These are phyloP conservation scores for Spiraea crenata DNA, from an alignment of 331 rosid genomes.

Conservation along the genomic window DNA sequence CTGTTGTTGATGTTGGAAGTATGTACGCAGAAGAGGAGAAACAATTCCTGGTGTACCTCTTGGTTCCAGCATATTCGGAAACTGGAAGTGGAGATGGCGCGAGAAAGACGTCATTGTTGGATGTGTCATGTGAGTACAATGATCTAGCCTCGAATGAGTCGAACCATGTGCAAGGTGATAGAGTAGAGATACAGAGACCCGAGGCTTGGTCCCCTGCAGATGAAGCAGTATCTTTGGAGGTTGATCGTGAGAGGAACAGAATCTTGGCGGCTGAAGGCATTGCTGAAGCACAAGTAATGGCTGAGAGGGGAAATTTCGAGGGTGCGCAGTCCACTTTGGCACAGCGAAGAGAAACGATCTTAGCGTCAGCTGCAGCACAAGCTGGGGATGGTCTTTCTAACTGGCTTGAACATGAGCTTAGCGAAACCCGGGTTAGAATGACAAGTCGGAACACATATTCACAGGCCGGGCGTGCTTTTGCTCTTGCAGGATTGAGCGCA, in stretches of 20 bases:
- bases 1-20: not conserved
- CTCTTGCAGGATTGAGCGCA: conserved; percentile 11
- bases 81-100: not conserved
- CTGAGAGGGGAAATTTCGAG: conserved; percentile 12
- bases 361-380: conserved; percentile 12
- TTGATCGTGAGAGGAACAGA: conserved; percentile 18
- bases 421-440: conserved; percentile 10
- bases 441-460: not conserved
- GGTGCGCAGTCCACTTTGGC: conserved; percentile 9
- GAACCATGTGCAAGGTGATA: conserved; percentile 6
- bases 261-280: conserved; percentile 9
- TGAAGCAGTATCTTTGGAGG: conserved; percentile 8
- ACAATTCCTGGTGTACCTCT: conserved; percentile 15
- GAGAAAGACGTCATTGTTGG: not conserved
- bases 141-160: conserved; percentile 11
- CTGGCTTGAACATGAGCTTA: conserved; percentile 16
- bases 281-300: conserved; percentile 10
- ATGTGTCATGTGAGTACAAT: conserved; percentile 13
- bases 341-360: not conserved
- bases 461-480: not conserved
- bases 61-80: not conserved
- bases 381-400: conserved; percentile 6
- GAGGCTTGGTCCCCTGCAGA: conserved; percentile 10
- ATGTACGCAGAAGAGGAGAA: conserved; percentile 19
- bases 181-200: conserved; percentile 5